Evolutionary conservation across 2,329 filamentous ascomycete species (phyloP).

Genomic region (Tolypocladium album): DNA sequence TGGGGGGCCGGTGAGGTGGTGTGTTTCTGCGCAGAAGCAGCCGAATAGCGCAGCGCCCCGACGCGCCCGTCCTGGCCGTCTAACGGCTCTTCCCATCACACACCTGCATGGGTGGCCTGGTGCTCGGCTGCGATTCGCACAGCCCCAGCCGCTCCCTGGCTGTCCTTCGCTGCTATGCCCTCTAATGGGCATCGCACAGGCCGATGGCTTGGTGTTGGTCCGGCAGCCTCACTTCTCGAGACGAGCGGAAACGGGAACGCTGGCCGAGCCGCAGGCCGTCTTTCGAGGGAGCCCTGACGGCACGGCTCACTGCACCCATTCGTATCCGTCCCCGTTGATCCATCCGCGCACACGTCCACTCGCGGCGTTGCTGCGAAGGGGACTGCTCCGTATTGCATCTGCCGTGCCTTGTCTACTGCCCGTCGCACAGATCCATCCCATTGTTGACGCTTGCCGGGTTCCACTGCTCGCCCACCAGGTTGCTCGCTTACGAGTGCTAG

Average conservation of each 20-base stretch:
- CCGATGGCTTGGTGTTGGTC: neutral
- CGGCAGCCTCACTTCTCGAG: neutral
- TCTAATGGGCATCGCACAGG: neutral
- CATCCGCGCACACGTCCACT: neutral
- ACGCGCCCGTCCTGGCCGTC: neutral
- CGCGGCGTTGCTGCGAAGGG: neutral
- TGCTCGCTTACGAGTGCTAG: neutral
- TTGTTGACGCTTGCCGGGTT: neutral
- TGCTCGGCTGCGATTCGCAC: neutral
- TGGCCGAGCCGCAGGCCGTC: neutral
- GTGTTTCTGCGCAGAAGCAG: neutral
- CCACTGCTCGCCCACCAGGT: slow-evolving; percentile 1
- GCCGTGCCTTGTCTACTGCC: neutral
- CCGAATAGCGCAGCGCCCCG: neutral
- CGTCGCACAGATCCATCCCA: neutral
- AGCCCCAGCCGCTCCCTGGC: neutral
- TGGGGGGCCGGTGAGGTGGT: neutral
- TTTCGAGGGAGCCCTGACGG: neutral
- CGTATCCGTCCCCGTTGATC: neutral
- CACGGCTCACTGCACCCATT: neutral
- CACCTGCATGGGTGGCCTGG: neutral
- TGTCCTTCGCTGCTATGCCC: neutral
- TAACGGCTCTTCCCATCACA: neutral
- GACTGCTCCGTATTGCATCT: neutral
- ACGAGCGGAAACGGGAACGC: neutral